Evolutionary conservation across 495 filamentous ascomycete species (phyloP).

Genomic region (Hypoxylon lienhwacheense): DNA sequence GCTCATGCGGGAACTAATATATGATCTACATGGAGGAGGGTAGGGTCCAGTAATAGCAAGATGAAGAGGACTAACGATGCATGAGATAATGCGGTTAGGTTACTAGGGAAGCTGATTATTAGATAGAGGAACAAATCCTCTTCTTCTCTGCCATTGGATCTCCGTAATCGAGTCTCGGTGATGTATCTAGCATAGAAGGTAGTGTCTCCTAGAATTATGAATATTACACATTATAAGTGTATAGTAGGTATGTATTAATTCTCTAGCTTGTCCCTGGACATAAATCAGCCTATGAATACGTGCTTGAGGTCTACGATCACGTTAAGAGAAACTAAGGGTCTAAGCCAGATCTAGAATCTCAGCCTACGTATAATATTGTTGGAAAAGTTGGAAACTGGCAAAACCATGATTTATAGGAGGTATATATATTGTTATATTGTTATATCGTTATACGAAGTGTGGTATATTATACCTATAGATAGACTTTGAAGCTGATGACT

Average conservation of each 20-base stretch:
- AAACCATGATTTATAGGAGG: not conserved
- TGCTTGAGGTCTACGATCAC: not conserved
- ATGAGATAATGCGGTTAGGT: not conserved
- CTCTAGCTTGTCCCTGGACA: no score
- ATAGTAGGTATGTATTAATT: no score
- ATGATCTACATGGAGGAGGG: not conserved
- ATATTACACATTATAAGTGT: no score
- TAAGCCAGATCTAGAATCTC: no score
- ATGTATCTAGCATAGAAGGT: no score
- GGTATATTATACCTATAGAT: no score
- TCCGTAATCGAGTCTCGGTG: no score
- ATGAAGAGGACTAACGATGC: not conserved
- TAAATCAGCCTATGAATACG: no score
- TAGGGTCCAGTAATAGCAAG: not conserved
- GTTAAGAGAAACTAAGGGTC: conserved; percentile 11
- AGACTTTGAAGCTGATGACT: conserved; percentile 19
- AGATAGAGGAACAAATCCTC: not conserved
- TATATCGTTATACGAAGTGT: no score
- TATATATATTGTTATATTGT: conserved; percentile 8
- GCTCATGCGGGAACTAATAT: not conserved
- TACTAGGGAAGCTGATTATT: conserved; percentile 2
- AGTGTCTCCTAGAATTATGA: no score
- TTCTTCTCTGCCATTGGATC: no score
- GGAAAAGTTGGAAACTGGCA: conserved; percentile 20
- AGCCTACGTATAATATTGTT: no score